Percentiles rank a stretch among this genome's conserved stretches.
These are phyloP conservation scores for Epicoccum nigrum DNA, from an alignment of 2,329 filamentous ascomycete species.

Conservation along the genomic window DNA sequence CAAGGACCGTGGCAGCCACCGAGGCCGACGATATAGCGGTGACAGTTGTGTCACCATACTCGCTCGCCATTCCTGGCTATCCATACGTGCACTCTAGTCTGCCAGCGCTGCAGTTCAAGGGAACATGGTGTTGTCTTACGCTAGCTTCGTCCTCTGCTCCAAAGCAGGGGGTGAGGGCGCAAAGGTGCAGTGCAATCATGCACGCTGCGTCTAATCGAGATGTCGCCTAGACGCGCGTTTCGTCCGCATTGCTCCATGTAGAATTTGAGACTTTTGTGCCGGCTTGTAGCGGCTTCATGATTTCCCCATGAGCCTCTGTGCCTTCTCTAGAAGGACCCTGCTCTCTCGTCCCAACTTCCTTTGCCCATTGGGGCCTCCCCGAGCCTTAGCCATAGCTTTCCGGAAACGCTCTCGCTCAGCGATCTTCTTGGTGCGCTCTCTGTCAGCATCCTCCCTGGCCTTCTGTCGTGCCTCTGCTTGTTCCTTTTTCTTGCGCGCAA, in stretches of 20 bases:
- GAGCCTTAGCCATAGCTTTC: slow-evolving; percentile 66
- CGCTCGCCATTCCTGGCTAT: slow-evolving; percentile 1
- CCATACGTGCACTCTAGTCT: slow-evolving; percentile 1
- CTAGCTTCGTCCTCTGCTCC: background rate
- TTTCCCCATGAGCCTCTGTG: slow-evolving; percentile 69
- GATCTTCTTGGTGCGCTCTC: slow-evolving; percentile 58
- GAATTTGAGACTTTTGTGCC: background rate
- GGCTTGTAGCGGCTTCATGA: slow-evolving; percentile 17
- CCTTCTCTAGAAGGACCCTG: slow-evolving; percentile 75
- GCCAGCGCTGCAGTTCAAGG: background rate
- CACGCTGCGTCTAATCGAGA: background rate
- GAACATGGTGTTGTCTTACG: background rate
- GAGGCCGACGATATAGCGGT: slow-evolving; percentile 5
- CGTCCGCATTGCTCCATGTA: background rate
- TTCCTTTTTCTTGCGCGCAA: slow-evolving; percentile 61
- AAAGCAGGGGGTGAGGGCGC: background rate
- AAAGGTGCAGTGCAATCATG: background rate
- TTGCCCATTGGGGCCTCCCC: slow-evolving; percentile 70
- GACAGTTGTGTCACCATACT: slow-evolving; percentile 12
- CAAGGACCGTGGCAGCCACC: background rate
- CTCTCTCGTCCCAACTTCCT: slow-evolving; percentile 84
- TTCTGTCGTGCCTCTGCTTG: slow-evolving; percentile 67
- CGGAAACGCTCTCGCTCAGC: slow-evolving; percentile 76
- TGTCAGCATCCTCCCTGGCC: slow-evolving; percentile 68
- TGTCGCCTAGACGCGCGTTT: background rate